These are phyloP conservation scores for Verruconis gallopava DNA, from an alignment of 2,329 filamentous ascomycete species.

Conservation along the genomic window DNA sequence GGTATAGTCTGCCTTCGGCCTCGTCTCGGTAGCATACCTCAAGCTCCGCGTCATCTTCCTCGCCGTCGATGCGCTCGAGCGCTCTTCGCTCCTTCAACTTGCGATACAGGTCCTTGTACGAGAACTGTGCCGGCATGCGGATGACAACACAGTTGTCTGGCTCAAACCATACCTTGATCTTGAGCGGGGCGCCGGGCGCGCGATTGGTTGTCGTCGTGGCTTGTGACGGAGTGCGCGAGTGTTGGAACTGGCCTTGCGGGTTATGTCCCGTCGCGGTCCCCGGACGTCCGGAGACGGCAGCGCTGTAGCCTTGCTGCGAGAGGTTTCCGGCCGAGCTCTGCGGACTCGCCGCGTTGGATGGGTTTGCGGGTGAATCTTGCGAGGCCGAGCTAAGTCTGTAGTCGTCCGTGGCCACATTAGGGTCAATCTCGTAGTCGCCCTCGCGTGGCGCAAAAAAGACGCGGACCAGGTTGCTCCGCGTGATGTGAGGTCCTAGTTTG, in stretches of 20 bases:
- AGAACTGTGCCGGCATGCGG: conserved; percentile 69
- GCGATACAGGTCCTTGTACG: conserved; percentile 63
- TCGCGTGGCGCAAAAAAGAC: conserved; percentile 83
- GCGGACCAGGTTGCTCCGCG: conserved; percentile 69
- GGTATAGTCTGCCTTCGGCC: conserved; percentile 57
- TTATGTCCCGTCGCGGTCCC: background rate
- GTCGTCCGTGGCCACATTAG: conserved; percentile 45
- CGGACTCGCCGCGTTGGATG: conserved; percentile 15
- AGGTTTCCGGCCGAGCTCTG: conserved; percentile 2
- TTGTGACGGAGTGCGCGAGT: conserved; percentile 13
- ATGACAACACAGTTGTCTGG: conserved; percentile 79
- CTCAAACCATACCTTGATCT: conserved; percentile 90
- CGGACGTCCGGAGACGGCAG: background rate
- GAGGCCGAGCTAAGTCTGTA: conserved; percentile 56
- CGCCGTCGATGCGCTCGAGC: conserved; percentile 36
- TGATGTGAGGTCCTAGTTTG: conserved; percentile 70
- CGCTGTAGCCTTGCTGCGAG: conserved; percentile 3
- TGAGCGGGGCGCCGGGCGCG: conserved; percentile 38
- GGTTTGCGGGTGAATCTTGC: conserved; percentile 24
- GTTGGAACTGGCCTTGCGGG: background rate
- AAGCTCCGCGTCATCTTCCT: conserved; percentile 49
- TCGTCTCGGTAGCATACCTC: conserved; percentile 81
- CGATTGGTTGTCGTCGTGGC: conserved; percentile 9
- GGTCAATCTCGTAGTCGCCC: conserved; percentile 87
- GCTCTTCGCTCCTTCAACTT: conserved; percentile 78